Evolutionary conservation across 768 basidiomycete genomes (phyloP).

Genomic region (Auricularia sp.): DNA sequence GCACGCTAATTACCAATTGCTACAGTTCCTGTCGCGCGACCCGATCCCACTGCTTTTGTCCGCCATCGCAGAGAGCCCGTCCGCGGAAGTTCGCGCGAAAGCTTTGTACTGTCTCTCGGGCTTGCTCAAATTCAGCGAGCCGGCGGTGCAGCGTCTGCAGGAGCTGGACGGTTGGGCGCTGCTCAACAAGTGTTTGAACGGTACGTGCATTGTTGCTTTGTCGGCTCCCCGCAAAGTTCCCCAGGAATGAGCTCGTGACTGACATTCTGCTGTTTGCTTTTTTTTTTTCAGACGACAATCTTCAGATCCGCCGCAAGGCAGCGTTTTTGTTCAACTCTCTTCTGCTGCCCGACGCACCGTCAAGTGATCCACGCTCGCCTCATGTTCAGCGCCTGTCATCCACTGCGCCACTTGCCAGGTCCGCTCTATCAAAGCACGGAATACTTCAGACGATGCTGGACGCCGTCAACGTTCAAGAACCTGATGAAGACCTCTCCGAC

Average conservation of each 20-base stretch:
- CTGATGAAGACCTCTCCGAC: constrained; percentile 4
- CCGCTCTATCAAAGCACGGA: not conserved
- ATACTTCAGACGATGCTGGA: not conserved
- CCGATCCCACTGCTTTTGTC: constrained; percentile 57
- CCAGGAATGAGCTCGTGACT: not conserved
- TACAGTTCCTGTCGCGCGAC: constrained; percentile 51
- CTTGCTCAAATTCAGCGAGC: constrained; percentile 63
- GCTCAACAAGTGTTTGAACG: constrained; percentile 50
- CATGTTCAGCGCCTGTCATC: not conserved
- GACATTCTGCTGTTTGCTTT: not conserved
- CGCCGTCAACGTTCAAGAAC: not conserved
- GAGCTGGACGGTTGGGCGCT: constrained; percentile 53
- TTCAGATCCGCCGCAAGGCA: constrained; percentile 65
- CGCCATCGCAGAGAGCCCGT: constrained; percentile 17
- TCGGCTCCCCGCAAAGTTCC: not conserved
- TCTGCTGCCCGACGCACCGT: constrained; percentile 38
- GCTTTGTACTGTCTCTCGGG: constrained; percentile 77
- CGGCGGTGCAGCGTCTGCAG: constrained; percentile 49
- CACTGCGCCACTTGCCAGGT: not conserved
- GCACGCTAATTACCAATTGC: constrained; percentile 1
- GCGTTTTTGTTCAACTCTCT: constrained; percentile 69
- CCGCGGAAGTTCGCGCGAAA: constrained; percentile 57
- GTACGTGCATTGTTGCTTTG: constrained; percentile 23
- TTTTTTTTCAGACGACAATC: constrained; percentile 53
- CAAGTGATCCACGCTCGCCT: not conserved